Conservation (phyloP, 1,284 basidiomycete species). For the Acaromyces ingoldii region DNA sequence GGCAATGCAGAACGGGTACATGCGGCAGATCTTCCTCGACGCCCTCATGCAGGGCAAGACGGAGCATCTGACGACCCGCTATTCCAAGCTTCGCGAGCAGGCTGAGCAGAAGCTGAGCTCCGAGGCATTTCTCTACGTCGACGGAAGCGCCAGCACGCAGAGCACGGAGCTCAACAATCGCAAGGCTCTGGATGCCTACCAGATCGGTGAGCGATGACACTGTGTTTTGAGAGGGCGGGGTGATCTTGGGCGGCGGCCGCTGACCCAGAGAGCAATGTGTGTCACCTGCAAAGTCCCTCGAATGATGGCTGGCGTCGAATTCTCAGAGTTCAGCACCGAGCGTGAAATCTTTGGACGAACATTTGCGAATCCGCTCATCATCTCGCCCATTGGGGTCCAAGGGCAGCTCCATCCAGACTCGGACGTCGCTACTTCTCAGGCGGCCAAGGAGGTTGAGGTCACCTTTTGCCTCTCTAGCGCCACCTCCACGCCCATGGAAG, state of each 20-base stretch:
- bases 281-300: constrained; percentile 14
- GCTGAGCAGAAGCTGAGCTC: constrained; percentile 23
- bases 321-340: constrained; percentile 20
- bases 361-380: constrained; percentile 32
- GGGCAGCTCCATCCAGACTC: constrained; percentile 25
- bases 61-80: constrained; percentile 21
- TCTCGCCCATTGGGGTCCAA: constrained; percentile 41
- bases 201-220: constrained; percentile 20
- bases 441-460: constrained; percentile 23
- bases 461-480: constrained; percentile 39
- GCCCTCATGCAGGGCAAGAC: constrained; percentile 19
- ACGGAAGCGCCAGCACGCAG: constrained; percentile 34
- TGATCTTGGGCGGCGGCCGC: neutral
- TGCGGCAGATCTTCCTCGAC: constrained; percentile 38
- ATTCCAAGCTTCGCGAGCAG: constrained; percentile 22
- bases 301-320: constrained; percentile 24
- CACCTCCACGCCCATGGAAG: constrained; percentile 26
- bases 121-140: constrained; percentile 38
- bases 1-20: constrained; percentile 6
- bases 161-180: constrained; percentile 23
- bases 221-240: neutral
- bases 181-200: constrained; percentile 22
- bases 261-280: neutral
- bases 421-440: constrained; percentile 27
- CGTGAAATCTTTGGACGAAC: constrained; percentile 25